Percentiles rank a stretch among this genome's conserved stretches.
These are phyloP conservation scores for Beauveria medogensis DNA, from an alignment of 2,329 filamentous ascomycete genomes.

Conservation along the genomic window DNA sequence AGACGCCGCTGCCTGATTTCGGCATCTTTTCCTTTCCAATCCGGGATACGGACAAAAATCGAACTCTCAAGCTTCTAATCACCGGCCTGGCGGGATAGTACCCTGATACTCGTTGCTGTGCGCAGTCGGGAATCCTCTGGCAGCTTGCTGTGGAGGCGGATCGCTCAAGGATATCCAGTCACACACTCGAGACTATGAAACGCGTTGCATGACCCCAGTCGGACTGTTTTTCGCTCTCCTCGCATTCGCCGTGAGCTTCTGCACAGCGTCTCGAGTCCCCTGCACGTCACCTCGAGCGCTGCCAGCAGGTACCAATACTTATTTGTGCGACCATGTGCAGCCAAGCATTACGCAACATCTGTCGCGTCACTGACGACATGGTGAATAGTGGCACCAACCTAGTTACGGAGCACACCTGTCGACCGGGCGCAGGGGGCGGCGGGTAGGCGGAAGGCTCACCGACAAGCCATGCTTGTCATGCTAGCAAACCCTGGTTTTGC, in stretches of 20 bases:
- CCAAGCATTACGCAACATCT: neutral
- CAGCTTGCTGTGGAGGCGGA: neutral
- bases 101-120: neutral
- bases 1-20: conserved; percentile 6
- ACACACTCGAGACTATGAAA: neutral
- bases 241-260: neutral
- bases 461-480: neutral
- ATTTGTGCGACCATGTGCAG: neutral
- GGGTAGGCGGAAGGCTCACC: neutral
- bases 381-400: neutral
- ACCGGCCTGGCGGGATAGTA: neutral
- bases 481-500: neutral
- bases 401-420: neutral
- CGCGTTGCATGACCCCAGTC: neutral
- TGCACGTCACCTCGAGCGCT: neutral
- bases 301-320: neutral
- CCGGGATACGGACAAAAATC: neutral
- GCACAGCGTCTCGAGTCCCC: neutral
- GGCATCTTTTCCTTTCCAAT: neutral
- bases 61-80: neutral
- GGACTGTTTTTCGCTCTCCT: neutral
- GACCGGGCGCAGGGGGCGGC: neutral
- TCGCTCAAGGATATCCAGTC: neutral
- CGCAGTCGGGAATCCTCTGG: neutral
- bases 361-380: neutral